These are phyloP conservation scores for Priceomyces melissophilus DNA, from an alignment of 805 yeast species.

Conservation along the genomic window DNA sequence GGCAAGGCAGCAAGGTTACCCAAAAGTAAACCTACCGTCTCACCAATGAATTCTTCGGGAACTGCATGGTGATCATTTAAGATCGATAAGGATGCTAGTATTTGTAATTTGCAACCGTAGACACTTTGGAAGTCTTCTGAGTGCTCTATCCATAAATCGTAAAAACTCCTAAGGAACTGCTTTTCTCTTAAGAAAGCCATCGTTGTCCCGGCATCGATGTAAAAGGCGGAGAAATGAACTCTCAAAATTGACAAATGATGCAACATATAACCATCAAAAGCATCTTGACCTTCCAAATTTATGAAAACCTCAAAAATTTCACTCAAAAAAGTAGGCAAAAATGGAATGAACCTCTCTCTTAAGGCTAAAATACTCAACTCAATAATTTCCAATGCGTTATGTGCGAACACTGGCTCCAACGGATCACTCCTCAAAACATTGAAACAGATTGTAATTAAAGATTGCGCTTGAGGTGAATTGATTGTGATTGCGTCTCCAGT, in stretches of 20 bases:
- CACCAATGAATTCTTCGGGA: constrained; percentile 34
- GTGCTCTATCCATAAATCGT: constrained; percentile 48
- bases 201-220: constrained; percentile 36
- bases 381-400: constrained; percentile 35
- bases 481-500: constrained; percentile 28
- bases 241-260: constrained; percentile 40
- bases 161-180: constrained; percentile 34
- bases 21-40: constrained; percentile 38
- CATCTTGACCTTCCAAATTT: constrained; percentile 31
- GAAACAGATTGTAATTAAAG: constrained; percentile 34
- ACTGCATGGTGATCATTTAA: constrained; percentile 29
- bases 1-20: constrained; percentile 45
- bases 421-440: constrained; percentile 28
- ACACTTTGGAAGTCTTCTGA: constrained; percentile 49
- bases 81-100: constrained; percentile 42
- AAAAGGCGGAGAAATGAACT: constrained; percentile 38
- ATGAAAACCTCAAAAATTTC: constrained; percentile 37
- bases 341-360: constrained; percentile 26
- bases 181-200: constrained; percentile 36
- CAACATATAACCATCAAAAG: constrained; percentile 45
- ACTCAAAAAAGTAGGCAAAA: constrained; percentile 28
- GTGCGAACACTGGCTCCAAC: constrained; percentile 41
- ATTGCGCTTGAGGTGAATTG: constrained; percentile 38
- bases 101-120: constrained; percentile 53
- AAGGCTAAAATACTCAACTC: constrained; percentile 33